phyloP scores from a whole-genome alignment of 1,284 basidiomycete genomes.

The Trametes versicolor region DNA sequence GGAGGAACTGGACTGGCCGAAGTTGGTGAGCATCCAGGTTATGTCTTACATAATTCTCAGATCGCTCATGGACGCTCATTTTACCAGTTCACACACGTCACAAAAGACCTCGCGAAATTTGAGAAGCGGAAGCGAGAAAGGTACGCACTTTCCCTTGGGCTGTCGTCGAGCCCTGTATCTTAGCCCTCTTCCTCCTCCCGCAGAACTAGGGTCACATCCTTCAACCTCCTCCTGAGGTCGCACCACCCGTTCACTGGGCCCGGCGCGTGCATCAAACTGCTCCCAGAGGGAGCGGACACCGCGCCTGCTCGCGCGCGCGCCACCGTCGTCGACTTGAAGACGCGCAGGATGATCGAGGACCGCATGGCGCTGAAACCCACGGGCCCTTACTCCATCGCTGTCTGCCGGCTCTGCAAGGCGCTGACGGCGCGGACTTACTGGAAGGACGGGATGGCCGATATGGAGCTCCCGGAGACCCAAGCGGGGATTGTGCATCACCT shows the following conservation, averaged over 20 bases:
- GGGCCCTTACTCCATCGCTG: no score
- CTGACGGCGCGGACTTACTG: neutral
- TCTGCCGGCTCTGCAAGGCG: slow-evolving; percentile 8
- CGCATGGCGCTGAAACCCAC: neutral
- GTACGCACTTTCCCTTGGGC: neutral
- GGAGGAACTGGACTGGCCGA: slow-evolving; percentile 4
- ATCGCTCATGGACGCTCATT: neutral
- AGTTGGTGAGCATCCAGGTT: neutral
- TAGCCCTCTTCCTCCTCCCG: neutral
- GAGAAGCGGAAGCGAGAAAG: neutral
- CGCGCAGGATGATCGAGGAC: slow-evolving; percentile 2
- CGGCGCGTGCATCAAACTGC: slow-evolving; percentile 11
- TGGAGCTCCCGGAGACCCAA: slow-evolving; percentile 2
- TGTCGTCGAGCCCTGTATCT: neutral
- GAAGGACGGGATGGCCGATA: neutral
- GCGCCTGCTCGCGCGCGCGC: slow-evolving; percentile 1
- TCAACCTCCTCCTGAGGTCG: neutral
- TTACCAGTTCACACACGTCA: neutral
- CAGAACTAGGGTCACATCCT: neutral
- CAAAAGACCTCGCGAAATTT: neutral
- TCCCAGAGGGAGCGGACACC: slow-evolving; percentile 11
- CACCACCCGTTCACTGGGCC: slow-evolving; percentile 5
- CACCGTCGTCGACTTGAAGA: neutral
- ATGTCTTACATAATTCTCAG: neutral
- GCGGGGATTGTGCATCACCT: slow-evolving; percentile 20